These are phyloP conservation scores for Chalciporus chontae DNA, from an alignment of 768 basidiomycete species.

Conservation along the genomic window DNA sequence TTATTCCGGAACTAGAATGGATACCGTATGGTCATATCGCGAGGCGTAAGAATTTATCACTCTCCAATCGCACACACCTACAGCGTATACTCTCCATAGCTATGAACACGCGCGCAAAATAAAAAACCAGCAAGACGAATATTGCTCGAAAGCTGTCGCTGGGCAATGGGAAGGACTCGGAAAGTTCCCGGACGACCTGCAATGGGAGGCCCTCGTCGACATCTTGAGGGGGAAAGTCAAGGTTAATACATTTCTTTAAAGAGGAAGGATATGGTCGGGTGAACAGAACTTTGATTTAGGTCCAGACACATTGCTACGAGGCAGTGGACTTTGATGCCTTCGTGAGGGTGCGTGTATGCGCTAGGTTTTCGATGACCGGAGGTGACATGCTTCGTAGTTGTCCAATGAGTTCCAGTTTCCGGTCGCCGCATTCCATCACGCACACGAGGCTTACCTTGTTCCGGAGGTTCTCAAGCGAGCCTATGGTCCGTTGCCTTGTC, in stretches of 20 bases:
- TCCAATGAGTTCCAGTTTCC: conserved; percentile 82
- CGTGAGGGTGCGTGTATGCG: conserved; percentile 47
- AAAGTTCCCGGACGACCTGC: conserved; percentile 62
- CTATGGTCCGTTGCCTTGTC: conserved; percentile 41
- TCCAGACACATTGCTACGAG: conserved; percentile 54
- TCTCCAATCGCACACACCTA: neutral
- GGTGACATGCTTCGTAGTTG: conserved; percentile 36
- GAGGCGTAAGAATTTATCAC: conserved; percentile 35
- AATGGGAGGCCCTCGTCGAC: conserved; percentile 71
- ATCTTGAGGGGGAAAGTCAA: conserved; percentile 72
- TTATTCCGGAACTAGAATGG: conserved; percentile 55
- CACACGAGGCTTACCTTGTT: conserved; percentile 79
- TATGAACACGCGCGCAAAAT: conserved; percentile 67
- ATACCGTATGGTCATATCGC: conserved; percentile 65
- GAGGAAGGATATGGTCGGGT: neutral
- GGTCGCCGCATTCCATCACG: conserved; percentile 74
- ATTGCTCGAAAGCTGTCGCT: conserved; percentile 48
- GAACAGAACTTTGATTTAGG: conserved; percentile 22
- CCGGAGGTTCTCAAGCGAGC: conserved; percentile 68
- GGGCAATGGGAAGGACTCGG: conserved; percentile 45
- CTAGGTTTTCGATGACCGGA: neutral
- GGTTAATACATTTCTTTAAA: conserved; percentile 32
- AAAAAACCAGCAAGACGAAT: conserved; percentile 64
- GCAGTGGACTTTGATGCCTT: conserved; percentile 68
- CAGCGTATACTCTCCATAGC: conserved; percentile 12